These are phyloP conservation scores for Xeromyces bisporus DNA, from an alignment of 495 filamentous ascomycete species.

Conservation along the genomic window DNA sequence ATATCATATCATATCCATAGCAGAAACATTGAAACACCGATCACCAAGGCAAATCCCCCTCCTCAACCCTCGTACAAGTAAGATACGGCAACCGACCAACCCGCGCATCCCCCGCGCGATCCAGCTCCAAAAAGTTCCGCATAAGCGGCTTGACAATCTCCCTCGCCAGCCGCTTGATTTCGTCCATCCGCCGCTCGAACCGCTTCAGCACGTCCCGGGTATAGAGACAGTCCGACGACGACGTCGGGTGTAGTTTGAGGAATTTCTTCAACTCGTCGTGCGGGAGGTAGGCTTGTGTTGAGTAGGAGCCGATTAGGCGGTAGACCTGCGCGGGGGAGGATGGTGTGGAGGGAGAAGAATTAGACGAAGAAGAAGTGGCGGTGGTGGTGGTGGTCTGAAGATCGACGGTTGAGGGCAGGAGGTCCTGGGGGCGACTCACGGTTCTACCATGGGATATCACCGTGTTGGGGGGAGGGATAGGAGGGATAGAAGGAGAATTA, in stretches of 20 bases:
- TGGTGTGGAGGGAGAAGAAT: no score
- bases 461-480: no score
- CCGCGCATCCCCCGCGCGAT: conserved; percentile 23
- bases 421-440: conserved; percentile 3
- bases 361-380: conserved; percentile 6
- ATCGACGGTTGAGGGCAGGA: conserved; percentile 3
- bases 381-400: conserved; percentile 2
- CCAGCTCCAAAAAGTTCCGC: conserved; percentile 65
- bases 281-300: conserved; percentile 45
- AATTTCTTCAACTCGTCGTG: conserved; percentile 84
- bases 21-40: background rate
- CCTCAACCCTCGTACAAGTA: conserved; percentile 62
- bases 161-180: conserved; percentile 64
- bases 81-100: conserved; percentile 45
- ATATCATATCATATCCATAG: background rate
- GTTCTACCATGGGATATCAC: conserved; percentile 9
- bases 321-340: conserved; percentile 46
- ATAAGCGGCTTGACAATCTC: conserved; percentile 76
- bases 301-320: conserved; percentile 45
- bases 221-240: conserved; percentile 40
- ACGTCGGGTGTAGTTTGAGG: conserved; percentile 44
- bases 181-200: conserved; percentile 74
- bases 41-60: conserved; percentile 63
- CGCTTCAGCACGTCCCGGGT: conserved; percentile 59
- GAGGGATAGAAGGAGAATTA: conserved; percentile 4